Conservation (phyloP, 2,329 filamentous ascomycete genomes). For the Chrysosporium queenslandicum region DNA sequence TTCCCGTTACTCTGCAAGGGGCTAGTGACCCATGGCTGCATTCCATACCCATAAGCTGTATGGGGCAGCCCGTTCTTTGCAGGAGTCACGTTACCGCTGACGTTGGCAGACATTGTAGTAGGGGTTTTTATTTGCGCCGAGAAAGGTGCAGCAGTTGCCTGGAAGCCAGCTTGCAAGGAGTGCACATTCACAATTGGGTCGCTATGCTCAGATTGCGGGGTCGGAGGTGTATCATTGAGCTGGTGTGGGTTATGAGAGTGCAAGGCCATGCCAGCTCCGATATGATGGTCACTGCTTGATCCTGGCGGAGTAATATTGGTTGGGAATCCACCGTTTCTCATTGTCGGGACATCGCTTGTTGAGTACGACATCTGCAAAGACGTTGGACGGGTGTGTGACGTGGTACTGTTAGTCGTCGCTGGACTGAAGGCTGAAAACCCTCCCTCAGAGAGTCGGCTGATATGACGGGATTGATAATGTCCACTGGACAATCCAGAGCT, state of each 20-base stretch:
- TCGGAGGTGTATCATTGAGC: slow-evolving; percentile 19
- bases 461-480: slow-evolving; percentile 25
- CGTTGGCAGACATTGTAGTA: slow-evolving; percentile 23
- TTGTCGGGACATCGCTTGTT: slow-evolving; percentile 74
- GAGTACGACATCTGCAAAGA: slow-evolving; percentile 75
- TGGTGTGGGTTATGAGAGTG: slow-evolving; percentile 58
- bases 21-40: slow-evolving; percentile 47
- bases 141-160: slow-evolving; percentile 70
- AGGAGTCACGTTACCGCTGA: slow-evolving; percentile 23
- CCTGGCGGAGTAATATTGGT: slow-evolving; percentile 42
- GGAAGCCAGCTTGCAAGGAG: slow-evolving; percentile 61
- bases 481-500: slow-evolving; percentile 8
- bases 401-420: slow-evolving; percentile 14
- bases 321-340: slow-evolving; percentile 54
- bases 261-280: slow-evolving; percentile 32
- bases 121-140: slow-evolving; percentile 49
- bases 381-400: slow-evolving; percentile 31
- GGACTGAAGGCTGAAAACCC: slow-evolving; percentile 15
- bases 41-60: slow-evolving; percentile 43
- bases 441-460: slow-evolving; percentile 37
- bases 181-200: slow-evolving; percentile 44
- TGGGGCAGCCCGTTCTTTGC: slow-evolving; percentile 30
- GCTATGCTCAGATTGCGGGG: slow-evolving; percentile 34
- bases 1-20: slow-evolving; percentile 30
- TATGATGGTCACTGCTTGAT: slow-evolving; percentile 46